phyloP scores from a whole-genome alignment of 768 basidiomycete species.

The Pulveroboletus sp. region DNA sequence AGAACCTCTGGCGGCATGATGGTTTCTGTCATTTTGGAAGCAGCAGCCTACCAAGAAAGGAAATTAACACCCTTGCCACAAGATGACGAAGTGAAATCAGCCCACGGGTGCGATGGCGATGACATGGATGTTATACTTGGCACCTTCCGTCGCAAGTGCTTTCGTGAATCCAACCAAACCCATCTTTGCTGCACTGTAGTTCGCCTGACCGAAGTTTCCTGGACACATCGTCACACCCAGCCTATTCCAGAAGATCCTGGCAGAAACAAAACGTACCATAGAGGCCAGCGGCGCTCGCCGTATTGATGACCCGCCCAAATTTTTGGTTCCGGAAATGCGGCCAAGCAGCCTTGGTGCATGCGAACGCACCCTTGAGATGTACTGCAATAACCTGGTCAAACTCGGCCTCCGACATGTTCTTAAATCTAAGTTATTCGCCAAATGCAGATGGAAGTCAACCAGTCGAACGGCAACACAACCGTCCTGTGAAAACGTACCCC shows the following conservation, averaged over 20 bases:
- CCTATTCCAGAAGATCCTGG: neutral
- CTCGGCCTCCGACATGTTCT: constrained; percentile 95
- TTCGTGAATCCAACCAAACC: constrained; percentile 90
- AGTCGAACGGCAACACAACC: too few relatives aligned
- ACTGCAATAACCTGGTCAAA: constrained; percentile 88
- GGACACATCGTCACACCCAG: neutral
- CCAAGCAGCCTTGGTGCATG: constrained; percentile 95
- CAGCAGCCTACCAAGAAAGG: constrained; percentile 65
- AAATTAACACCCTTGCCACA: neutral
- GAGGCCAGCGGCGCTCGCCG: constrained; percentile 90
- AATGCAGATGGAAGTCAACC: neutral
- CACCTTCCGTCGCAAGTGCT: constrained; percentile 89
- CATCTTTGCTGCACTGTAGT: constrained; percentile 99
- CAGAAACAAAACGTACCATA: constrained; percentile 57
- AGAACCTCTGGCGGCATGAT: constrained; percentile 94
- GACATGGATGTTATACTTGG: constrained; percentile 84
- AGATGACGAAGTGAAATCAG: constrained; percentile 1
- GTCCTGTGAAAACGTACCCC: constrained; percentile 43
- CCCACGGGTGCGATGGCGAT: constrained; percentile 88
- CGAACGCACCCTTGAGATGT: constrained; percentile 90
- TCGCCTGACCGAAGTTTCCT: constrained; percentile 97
- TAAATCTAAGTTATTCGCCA: constrained; percentile 64
- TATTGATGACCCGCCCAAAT: constrained; percentile 93
- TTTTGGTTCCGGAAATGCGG: constrained; percentile 92
- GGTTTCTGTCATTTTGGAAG: constrained; percentile 94